phyloP scores from a whole-genome alignment of 2,329 filamentous ascomycete species.

The Chaetomiaceae sp. region DNA sequence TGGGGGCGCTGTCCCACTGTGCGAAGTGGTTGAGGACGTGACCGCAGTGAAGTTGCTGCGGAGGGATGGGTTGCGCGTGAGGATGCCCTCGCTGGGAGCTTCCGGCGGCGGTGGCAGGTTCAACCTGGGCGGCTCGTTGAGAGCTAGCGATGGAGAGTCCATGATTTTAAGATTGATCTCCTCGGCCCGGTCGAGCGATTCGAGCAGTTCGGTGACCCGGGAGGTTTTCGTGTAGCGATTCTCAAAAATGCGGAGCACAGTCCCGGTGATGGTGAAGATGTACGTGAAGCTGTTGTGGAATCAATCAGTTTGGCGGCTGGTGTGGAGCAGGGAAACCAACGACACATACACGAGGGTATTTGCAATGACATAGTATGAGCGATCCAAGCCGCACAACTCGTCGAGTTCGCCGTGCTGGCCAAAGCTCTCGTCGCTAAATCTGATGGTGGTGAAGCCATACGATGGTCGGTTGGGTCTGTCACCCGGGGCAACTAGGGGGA shows the following conservation, averaged over 20 bases:
- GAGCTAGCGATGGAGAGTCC: slow-evolving; percentile 8
- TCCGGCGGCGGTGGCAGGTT: slow-evolving; percentile 8
- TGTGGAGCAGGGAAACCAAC: background rate
- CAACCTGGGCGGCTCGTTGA: slow-evolving; percentile 3
- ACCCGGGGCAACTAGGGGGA: slow-evolving; percentile 5
- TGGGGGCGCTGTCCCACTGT: background rate
- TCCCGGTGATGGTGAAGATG: slow-evolving; percentile 18
- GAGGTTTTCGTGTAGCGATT: slow-evolving; percentile 25
- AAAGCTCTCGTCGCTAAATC: slow-evolving; percentile 27
- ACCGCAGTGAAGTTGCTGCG: slow-evolving; percentile 21
- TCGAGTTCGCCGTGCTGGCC: slow-evolving; percentile 27
- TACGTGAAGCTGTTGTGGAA: slow-evolving; percentile 12
- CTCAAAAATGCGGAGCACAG: slow-evolving; percentile 26
- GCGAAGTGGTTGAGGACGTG: slow-evolving; percentile 12
- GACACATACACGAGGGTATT: slow-evolving; percentile 27
- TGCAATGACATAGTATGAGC: slow-evolving; percentile 29
- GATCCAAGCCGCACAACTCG: slow-evolving; percentile 29
- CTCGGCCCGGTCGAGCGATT: slow-evolving; percentile 22
- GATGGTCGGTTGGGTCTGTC: background rate
- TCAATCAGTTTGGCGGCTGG: background rate
- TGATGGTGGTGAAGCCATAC: slow-evolving; percentile 25
- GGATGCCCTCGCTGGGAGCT: slow-evolving; percentile 24
- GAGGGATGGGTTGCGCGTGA: slow-evolving; percentile 24
- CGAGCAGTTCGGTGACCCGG: slow-evolving; percentile 22
- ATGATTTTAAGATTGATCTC: slow-evolving; percentile 23